Base-by-base conservation (phyloP, 352 stramenopile genomes). In the Globisporangium polare region DNA sequence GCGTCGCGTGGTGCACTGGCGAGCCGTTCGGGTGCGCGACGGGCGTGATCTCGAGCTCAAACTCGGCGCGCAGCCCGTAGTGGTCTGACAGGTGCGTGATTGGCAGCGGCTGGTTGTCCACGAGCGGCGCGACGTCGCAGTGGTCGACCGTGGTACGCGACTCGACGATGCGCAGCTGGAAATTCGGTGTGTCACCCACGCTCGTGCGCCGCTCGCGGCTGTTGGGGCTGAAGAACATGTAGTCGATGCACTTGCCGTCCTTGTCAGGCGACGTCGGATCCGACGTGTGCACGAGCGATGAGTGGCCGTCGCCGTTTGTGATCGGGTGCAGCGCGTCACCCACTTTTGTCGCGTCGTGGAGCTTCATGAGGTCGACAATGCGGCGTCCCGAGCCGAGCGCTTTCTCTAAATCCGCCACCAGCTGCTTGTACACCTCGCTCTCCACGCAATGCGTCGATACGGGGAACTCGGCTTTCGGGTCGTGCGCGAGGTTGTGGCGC, bases 221-320 rank as follows among this genome's bases (percentile, higher is more conserved):
- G 0, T 68, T 68, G 0, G 81, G 74, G 45, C 80, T 78, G 66
- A 88, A 88, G 59, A 94, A 92, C 72, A 94, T 82, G 66, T 90
- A 94, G 73, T 94, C 85, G 59, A 94, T 94, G 65, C 85, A 94
- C 58, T 94, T 94, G 70, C 85, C 85, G 53, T 88, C 73, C 42
- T 81, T 84, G 10, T 88, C 66, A 1, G 53, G 68, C 1, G 69
- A 77, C 9, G 75, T 51, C 31, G 80, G 71, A 31, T 89, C 73
- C 39, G 42, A 68, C 31, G 53, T 66, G 59, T 92, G 85, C 12
- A 77, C 51, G 22, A 94, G 76, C 60, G 66, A 71, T 12, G 79
- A 82, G 63, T 94, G 85, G 20, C 85, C 85, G 53, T 94, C 78
- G 46, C 80, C 85, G 58, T 94, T 94, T 31, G 85, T 94, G 64